Evolutionary conservation across 768 basidiomycete genomes (phyloP), one percentile per base, ranked within the genome.

Genomic region (Chlorophyllum brunneum): DNA sequence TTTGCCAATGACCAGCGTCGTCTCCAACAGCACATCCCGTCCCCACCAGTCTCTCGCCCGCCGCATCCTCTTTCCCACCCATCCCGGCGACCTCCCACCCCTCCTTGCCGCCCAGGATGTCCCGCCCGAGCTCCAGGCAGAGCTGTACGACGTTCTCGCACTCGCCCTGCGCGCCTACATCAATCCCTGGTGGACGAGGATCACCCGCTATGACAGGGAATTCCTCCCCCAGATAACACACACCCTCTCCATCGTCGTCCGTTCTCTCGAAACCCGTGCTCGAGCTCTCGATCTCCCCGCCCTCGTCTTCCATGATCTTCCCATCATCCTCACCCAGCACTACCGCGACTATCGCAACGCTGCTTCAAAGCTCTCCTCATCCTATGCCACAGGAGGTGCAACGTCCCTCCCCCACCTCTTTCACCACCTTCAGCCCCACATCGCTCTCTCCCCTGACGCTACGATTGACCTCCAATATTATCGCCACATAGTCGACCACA

Each of bases 111-210:
- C 77, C 0, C 68, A 72, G 0, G 51, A 61, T 10, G 70, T 71
- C 7, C 67, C 76, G 0, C 72, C 75, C 20, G 82, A 87, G 42
- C 78, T 93, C 54, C 76, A 79, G 51, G 72, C 76, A 4, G 86
- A 88, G 62, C 66, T 88, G 4, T 92, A 92, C 61, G 86, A 92
- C 67, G 75, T 92, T 53, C 73, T 92, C 27, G 90, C 92, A 0
- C 83, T 92, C 53, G 78, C 83, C 8, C 75, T 94, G 20, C 79
- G 91, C 29, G 89, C 89, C 5, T 87, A 77, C 60, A 81, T 94
- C 31, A 80, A 82, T 41, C 85, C 88, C 1, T 94, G 91, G 92
- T 94, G 91, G 88, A 75, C 86, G 27, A 88, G 82, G 61, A 76
- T 93, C 48, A 81, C 90, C 1, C 79, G 87, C 54, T 88, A 89